phyloP scores from a whole-genome alignment of 2,329 filamentous ascomycete genomes.

The Epichloe gansuensis region DNA sequence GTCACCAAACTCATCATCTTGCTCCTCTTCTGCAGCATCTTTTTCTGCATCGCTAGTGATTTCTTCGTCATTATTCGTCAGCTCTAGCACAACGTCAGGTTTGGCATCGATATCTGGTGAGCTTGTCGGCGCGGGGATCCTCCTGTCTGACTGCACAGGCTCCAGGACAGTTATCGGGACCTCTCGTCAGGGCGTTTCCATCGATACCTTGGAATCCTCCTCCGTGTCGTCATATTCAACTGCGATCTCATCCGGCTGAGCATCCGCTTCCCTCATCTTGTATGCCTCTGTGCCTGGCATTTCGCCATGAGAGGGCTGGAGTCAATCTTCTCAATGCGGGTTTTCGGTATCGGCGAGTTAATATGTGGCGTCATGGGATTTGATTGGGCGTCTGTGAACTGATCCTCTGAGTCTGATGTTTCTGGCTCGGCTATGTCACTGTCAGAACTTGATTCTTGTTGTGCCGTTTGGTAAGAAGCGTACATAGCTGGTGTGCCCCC shows the following conservation, averaged over 20 bases:
- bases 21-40: not conserved
- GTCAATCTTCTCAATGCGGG: conserved; percentile 46
- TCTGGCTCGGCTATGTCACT: conserved; percentile 22
- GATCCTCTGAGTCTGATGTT: conserved; percentile 54
- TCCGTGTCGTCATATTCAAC: conserved; percentile 23
- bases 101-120: conserved; percentile 32
- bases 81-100: conserved; percentile 36
- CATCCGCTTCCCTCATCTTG: conserved; percentile 42
- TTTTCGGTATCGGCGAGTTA: conserved; percentile 44
- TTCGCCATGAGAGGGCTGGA: conserved; percentile 42
- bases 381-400: conserved; percentile 56
- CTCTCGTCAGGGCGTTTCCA: conserved; percentile 12
- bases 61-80: not conserved
- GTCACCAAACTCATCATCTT: conserved; percentile 40
- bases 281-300: conserved; percentile 50
- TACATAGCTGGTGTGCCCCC: conserved; percentile 49
- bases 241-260: conserved; percentile 48
- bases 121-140: not conserved
- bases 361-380: conserved; percentile 29
- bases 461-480: conserved; percentile 3
- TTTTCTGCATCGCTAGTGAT: not conserved
- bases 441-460: conserved; percentile 13
- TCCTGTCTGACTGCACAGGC: not conserved
- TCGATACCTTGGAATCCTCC: conserved; percentile 13
- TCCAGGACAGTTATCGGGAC: conserved; percentile 36